Evolutionary conservation across 2,329 filamentous ascomycete species (phyloP).

Genomic region (Fusarium cicatricum): DNA sequence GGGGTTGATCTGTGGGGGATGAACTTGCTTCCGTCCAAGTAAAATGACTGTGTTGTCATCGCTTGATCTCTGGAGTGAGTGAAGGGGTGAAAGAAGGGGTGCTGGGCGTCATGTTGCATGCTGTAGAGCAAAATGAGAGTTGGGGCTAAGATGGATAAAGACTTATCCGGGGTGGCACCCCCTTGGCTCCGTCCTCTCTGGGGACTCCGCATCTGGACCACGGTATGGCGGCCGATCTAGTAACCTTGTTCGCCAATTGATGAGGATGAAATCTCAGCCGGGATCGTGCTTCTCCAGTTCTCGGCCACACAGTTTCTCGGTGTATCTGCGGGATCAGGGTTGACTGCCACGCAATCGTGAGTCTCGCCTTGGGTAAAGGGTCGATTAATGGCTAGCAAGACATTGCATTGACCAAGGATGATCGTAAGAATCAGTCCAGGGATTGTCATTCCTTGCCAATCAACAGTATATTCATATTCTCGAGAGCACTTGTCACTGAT

Average conservation of each 20-base stretch:
- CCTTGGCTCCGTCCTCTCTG: constrained; percentile 12
- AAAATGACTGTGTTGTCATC: constrained; percentile 28
- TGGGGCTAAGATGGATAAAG: constrained; percentile 29
- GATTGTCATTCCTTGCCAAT: too few relatives aligned
- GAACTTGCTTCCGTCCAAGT: constrained; percentile 39
- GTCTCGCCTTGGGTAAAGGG: too few relatives aligned
- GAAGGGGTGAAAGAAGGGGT: constrained; percentile 1
- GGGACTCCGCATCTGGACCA: constrained; percentile 25
- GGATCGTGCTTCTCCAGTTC: constrained; percentile 3
- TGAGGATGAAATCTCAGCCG: constrained; percentile 34
- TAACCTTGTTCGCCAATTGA: constrained; percentile 35
- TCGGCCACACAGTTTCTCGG: constrained; percentile 10
- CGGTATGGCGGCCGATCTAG: constrained; percentile 13
- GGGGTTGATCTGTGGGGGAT: constrained; percentile 42
- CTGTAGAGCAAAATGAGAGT: not conserved
- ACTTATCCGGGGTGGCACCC: constrained; percentile 29
- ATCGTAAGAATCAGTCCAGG: too few relatives aligned
- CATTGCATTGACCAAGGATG: too few relatives aligned
- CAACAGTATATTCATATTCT: too few relatives aligned
- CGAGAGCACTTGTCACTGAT: too few relatives aligned
- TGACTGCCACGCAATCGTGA: not conserved
- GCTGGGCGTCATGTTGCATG: not conserved
- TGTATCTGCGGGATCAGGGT: not conserved
- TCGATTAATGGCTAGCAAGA: too few relatives aligned
- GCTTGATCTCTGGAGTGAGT: constrained; percentile 10